These are phyloP conservation scores for Coemansia guatemalensis DNA, from an alignment of 192 early-diverging fungal genomes.

Conservation along the genomic window DNA sequence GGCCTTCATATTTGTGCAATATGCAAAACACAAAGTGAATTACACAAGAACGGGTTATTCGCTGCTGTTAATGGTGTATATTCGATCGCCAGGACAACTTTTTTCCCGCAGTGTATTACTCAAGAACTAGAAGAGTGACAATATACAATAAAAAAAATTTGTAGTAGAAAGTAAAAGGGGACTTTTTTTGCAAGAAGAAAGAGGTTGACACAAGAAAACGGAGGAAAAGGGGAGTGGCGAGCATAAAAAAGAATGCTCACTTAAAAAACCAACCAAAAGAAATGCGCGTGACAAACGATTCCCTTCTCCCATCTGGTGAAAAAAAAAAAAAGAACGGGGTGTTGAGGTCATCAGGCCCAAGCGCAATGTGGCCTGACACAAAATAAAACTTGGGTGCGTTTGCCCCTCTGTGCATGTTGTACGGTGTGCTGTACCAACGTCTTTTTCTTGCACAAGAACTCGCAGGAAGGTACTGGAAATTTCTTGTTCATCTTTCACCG, in stretches of 20 bases:
- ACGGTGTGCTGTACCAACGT: too few species aligned
- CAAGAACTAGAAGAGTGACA: neutral
- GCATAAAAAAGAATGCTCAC: neutral
- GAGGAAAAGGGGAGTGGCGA: neutral
- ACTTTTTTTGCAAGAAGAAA: neutral
- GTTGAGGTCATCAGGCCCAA: too few species aligned
- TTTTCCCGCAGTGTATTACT: too few species aligned
- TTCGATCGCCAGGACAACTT: too few species aligned
- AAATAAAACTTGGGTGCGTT: too few species aligned
- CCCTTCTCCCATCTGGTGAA: too few species aligned
- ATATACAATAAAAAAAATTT: slow-evolving; percentile 6
- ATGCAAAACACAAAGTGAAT: neutral
- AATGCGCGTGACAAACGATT: neutral
- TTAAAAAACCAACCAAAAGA: neutral
- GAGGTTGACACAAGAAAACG: neutral
- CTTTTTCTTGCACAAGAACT: too few species aligned
- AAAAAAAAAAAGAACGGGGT: too few species aligned
- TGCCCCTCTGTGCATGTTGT: too few species aligned
- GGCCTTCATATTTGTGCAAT: slow-evolving; percentile 6
- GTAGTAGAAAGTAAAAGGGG: slow-evolving; percentile 3
- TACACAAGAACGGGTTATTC: neutral
- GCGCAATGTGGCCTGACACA: too few species aligned
- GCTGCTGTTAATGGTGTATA: neutral
- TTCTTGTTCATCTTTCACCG: too few species aligned
- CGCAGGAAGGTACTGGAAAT: too few species aligned